A percentile compares a stretch with the other conserved stretches of the same genome.
Conservation (phyloP, 2,329 filamentous ascomycete species). For the Fusarium denticulatum region DNA sequence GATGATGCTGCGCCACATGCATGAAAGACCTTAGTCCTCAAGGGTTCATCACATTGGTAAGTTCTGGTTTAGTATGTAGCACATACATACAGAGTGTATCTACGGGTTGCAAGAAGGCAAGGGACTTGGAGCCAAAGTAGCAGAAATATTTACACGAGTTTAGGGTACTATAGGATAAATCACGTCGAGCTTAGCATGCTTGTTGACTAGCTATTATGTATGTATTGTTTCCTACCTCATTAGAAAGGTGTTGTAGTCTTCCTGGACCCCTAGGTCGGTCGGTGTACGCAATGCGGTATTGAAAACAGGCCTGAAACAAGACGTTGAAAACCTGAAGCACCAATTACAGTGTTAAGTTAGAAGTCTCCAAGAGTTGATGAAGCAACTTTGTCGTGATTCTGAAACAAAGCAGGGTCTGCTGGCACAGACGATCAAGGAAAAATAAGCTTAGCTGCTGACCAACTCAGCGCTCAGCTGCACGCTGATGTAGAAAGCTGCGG, state of each 20-base stretch:
- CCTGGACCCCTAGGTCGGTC: background rate
- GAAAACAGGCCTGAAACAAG: conserved; percentile 25
- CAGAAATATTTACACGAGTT: background rate
- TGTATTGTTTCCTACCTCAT: background rate
- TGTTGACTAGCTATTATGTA: background rate
- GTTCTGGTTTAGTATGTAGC: background rate
- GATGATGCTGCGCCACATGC: conserved; percentile 23
- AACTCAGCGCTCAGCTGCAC: conserved; percentile 11
- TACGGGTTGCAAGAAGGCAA: background rate
- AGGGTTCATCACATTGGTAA: background rate
- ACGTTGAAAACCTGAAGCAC: conserved; percentile 16
- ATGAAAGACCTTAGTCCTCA: conserved; percentile 1
- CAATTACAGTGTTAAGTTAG: background rate
- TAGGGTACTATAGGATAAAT: background rate
- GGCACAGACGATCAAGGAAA: conserved; percentile 4
- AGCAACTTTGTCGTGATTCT: conserved; percentile 19
- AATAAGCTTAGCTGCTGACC: conserved; percentile 4
- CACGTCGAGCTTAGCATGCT: background rate
- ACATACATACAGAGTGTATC: background rate
- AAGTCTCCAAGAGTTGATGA: conserved; percentile 11
- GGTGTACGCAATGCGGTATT: background rate
- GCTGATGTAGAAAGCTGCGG: conserved; percentile 19
- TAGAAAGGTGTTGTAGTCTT: background rate
- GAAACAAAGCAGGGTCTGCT: conserved; percentile 26
- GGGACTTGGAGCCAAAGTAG: background rate